Evolutionary conservation across 352 stramenopile genomes (phyloP).

Genomic region (Phytophthora colocasiae): DNA sequence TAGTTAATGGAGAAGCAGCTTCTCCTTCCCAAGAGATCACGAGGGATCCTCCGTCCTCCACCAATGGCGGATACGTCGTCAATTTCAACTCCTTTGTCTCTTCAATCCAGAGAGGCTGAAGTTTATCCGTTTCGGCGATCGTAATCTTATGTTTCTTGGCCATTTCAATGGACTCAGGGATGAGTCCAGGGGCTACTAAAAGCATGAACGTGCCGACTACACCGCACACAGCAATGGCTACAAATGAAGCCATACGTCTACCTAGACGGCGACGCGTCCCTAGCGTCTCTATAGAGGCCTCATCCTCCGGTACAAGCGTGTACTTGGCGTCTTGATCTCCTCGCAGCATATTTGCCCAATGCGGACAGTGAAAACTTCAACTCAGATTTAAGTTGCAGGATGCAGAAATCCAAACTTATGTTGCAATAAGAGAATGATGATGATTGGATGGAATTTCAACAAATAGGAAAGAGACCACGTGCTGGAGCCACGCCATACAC

Average conservation of each 20-base stretch:
- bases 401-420: background rate
- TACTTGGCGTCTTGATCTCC: constrained; percentile 27
- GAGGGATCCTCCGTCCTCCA: constrained; percentile 61
- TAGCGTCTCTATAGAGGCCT: constrained; percentile 10
- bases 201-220: constrained; percentile 11
- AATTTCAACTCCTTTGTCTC: constrained; percentile 32
- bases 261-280: constrained; percentile 4
- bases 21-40: constrained; percentile 55
- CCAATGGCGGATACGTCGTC: constrained; percentile 39
- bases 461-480: constrained; percentile 5
- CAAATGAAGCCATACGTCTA: constrained; percentile 18
- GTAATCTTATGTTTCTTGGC: background rate
- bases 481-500: constrained; percentile 2
- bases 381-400: constrained; percentile 6
- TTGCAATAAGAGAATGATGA: background rate
- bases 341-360: constrained; percentile 18
- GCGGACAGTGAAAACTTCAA: constrained; percentile 33
- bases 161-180: too few relatives aligned
- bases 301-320: constrained; percentile 27
- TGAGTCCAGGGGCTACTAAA: background rate
- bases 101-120: background rate
- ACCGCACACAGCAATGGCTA: constrained; percentile 19
- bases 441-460: constrained; percentile 19
- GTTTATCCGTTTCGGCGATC: background rate
- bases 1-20: constrained; percentile 9